Percentiles rank a stretch among this genome's conserved stretches.
phyloP scores from a whole-genome alignment of 73 alveolate genomes.

The Tetrahymena thermophila region DNA sequence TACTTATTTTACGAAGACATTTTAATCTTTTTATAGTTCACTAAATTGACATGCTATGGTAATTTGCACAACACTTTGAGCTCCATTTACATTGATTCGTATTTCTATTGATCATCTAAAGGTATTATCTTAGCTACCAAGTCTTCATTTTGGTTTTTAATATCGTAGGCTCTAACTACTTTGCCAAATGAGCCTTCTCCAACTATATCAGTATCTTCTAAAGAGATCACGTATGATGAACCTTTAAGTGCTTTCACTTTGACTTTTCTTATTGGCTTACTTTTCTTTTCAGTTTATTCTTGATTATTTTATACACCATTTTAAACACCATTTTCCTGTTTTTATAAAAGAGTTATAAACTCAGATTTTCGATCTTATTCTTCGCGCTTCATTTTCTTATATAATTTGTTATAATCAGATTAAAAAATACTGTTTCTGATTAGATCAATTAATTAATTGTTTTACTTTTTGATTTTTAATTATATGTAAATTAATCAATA shows the following conservation, averaged over 20 bases:
- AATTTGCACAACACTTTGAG: slow-evolving; percentile 13
- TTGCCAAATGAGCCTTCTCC: slow-evolving; percentile 43
- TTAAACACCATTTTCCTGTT: neutral
- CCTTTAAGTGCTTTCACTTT: slow-evolving; percentile 37
- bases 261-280: neutral
- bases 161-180: slow-evolving; percentile 41
- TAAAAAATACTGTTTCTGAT: neutral
- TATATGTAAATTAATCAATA: neutral
- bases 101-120: slow-evolving; percentile 8
- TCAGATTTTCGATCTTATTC: neutral
- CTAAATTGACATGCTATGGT: slow-evolving; percentile 28
- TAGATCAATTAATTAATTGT: neutral
- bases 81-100: slow-evolving; percentile 17
- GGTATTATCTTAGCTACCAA: slow-evolving; percentile 37
- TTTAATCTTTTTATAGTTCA: slow-evolving; percentile 9
- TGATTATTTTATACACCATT: neutral
- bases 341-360: neutral
- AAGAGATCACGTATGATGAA: slow-evolving; percentile 36
- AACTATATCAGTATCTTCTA: slow-evolving; percentile 23
- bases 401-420: neutral
- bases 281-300: neutral
- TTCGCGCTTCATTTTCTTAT: neutral
- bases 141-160: slow-evolving; percentile 21
- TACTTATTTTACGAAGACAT: slow-evolving; percentile 4
- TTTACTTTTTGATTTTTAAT: no score